Evolutionary conservation across 108 stramenopile species (phyloP).

Genomic region (Schizochytrium sp.): DNA sequence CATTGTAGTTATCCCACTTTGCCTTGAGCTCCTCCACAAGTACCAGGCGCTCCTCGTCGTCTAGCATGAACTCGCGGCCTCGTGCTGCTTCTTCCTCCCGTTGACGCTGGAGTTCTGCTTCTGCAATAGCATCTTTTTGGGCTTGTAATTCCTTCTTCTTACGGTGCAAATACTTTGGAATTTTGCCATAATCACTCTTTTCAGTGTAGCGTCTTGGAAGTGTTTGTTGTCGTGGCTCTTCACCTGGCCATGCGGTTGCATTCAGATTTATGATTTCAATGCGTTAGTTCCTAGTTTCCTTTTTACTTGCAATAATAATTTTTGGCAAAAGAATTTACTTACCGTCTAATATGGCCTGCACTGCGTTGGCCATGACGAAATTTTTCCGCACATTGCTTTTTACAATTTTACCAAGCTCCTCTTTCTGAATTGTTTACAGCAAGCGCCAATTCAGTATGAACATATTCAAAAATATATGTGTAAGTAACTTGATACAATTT

Average conservation of each 20-base stretch:
- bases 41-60: constrained; percentile 76
- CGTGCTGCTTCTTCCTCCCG: constrained; percentile 48
- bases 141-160: constrained; percentile 79
- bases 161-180: constrained; percentile 80
- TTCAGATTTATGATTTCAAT: background rate
- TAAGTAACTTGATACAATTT: too few relatives aligned
- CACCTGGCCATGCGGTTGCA: constrained; percentile 61
- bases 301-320: background rate
- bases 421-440: background rate
- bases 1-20: constrained; percentile 84
- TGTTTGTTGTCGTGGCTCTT: constrained; percentile 28
- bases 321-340: constrained; percentile 61
- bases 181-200: constrained; percentile 85
- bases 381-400: constrained; percentile 77
- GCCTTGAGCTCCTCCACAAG: constrained; percentile 80
- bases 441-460: constrained; percentile 67
- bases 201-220: constrained; percentile 73
- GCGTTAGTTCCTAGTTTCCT: background rate
- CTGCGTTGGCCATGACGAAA: constrained; percentile 83
- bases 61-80: constrained; percentile 72
- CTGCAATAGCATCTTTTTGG: constrained; percentile 80
- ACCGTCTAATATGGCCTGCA: constrained; percentile 78
- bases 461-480: too few relatives aligned
- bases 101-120: constrained; percentile 76
- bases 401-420: constrained; percentile 24